Percentiles rank a stretch among this genome's conserved stretches.
Evolutionary conservation across 108 stramenopile genomes (phyloP).

Genomic region (Cyclotella kingstonii): DNA sequence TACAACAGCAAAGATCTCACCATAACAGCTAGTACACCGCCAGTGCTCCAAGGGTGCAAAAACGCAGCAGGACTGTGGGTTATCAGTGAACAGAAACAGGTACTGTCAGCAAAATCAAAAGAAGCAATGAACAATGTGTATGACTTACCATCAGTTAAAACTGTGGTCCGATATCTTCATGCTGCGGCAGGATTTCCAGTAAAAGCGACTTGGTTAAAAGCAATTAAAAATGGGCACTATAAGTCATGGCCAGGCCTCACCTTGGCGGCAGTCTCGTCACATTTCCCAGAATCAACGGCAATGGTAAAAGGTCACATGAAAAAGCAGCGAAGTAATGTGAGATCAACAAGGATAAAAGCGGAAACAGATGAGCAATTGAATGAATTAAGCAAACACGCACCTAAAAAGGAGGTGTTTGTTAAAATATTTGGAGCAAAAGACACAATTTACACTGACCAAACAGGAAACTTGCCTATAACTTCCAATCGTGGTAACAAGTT

Average conservation of each 20-base stretch:
- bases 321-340: slow-evolving; percentile 12
- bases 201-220: slow-evolving; percentile 15
- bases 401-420: not conserved
- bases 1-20: too few relatives aligned
- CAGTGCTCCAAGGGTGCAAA: too few relatives aligned
- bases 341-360: slow-evolving; percentile 18
- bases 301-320: slow-evolving; percentile 41
- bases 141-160: not conserved
- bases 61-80: not conserved
- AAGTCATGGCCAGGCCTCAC: slow-evolving; percentile 16
- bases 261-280: not conserved
- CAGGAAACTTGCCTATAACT: not conserved
- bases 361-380: not conserved
- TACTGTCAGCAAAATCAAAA: not conserved
- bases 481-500: not conserved
- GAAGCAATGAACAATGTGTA: not conserved
- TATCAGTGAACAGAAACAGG: too few relatives aligned
- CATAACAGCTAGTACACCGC: too few relatives aligned
- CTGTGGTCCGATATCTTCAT: not conserved
- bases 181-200: not conserved
- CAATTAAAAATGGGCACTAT: slow-evolving; percentile 13
- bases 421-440: slow-evolving; percentile 2
- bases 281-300: slow-evolving; percentile 1
- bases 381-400: not conserved
- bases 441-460: slow-evolving; percentile 8